A percentile compares a stretch with the other conserved stretches of the same genome.
These are phyloP conservation scores for Thelonectria rubi DNA, from an alignment of 2,329 filamentous ascomycete species.

Conservation along the genomic window DNA sequence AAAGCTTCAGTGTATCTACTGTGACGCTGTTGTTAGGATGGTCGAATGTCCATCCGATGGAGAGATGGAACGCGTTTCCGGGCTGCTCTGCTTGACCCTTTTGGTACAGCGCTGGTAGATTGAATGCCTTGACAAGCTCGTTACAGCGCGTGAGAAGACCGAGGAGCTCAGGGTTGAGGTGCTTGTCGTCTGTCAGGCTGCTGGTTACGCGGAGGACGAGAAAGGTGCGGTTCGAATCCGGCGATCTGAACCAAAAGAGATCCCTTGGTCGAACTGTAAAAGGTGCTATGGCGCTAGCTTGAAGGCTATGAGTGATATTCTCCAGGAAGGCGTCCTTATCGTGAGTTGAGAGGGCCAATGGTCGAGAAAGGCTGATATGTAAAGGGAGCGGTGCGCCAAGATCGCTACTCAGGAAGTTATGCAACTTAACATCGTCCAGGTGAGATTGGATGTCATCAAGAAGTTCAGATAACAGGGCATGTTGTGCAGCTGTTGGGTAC, in stretches of 20 bases:
- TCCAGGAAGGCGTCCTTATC: conserved; percentile 75
- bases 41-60: conserved; percentile 83
- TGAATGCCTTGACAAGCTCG: conserved; percentile 72
- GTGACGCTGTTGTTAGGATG: conserved; percentile 56
- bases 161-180: conserved; percentile 64
- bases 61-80: conserved; percentile 78
- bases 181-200: conserved; percentile 35
- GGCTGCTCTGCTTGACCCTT: conserved; percentile 36
- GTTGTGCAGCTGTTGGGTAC: conserved; percentile 62
- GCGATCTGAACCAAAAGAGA: conserved; percentile 62
- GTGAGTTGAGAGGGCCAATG: conserved; percentile 77
- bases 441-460: conserved; percentile 49
- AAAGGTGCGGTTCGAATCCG: conserved; percentile 78
- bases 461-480: conserved; percentile 56
- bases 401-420: conserved; percentile 79
- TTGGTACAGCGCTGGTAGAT: conserved; percentile 77
- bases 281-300: conserved; percentile 34
- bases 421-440: conserved; percentile 56
- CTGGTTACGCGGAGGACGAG: conserved; percentile 75
- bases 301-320: conserved; percentile 57
- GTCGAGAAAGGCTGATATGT: conserved; percentile 89
- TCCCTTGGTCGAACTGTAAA: conserved; percentile 53
- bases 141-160: conserved; percentile 76
- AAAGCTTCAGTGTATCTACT: conserved; percentile 39
- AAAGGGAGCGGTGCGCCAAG: conserved; percentile 81